Evolutionary conservation across 306 rosid genomes (phyloP).

Genomic region (Glycine tomentella): DNA sequence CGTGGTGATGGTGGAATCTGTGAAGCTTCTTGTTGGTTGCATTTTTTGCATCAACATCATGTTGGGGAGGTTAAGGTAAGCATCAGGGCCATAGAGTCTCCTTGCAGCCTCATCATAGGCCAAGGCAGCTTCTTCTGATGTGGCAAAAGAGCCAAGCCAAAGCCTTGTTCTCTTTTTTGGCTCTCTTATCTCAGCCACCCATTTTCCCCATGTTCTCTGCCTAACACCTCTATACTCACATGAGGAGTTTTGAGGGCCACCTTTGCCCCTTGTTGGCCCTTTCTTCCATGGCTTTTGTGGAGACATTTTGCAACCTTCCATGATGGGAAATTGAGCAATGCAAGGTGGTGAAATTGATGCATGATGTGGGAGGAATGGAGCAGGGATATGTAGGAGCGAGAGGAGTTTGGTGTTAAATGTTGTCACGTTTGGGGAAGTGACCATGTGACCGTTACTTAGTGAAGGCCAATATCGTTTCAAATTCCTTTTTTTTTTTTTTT

Average conservation of each 20-base stretch:
- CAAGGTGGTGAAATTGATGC: not conserved
- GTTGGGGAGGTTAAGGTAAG: slow-evolving; percentile 95
- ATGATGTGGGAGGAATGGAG: slow-evolving; percentile 58
- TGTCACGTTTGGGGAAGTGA: slow-evolving; percentile 71
- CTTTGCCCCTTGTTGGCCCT: slow-evolving; percentile 96
- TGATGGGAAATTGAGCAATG: slow-evolving; percentile 32
- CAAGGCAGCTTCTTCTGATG: slow-evolving; percentile 97
- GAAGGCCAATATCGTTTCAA: not conserved
- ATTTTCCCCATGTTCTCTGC: slow-evolving; percentile 97
- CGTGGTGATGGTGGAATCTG: slow-evolving; percentile 12
- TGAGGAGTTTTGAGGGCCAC: slow-evolving; percentile 89
- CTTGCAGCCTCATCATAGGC: slow-evolving; percentile 97
- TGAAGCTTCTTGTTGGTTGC: slow-evolving; percentile 54
- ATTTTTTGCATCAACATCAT: slow-evolving; percentile 36
- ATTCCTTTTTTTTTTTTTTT: too few relatives aligned
- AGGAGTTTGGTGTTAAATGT: slow-evolving; percentile 74
- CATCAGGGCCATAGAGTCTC: slow-evolving; percentile 90
- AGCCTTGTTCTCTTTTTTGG: slow-evolving; percentile 94
- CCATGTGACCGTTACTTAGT: slow-evolving; percentile 77
- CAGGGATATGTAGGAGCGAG: slow-evolving; percentile 79
- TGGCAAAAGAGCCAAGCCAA: slow-evolving; percentile 95
- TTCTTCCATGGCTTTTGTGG: slow-evolving; percentile 94
- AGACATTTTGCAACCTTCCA: slow-evolving; percentile 77
- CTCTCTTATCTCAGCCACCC: slow-evolving; percentile 99
- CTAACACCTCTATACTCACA: slow-evolving; percentile 95